Evolutionary conservation across 495 filamentous ascomycete genomes (phyloP), one percentile per base, ranked within the genome.

Genomic region (Beverwykella pulmonaria): DNA sequence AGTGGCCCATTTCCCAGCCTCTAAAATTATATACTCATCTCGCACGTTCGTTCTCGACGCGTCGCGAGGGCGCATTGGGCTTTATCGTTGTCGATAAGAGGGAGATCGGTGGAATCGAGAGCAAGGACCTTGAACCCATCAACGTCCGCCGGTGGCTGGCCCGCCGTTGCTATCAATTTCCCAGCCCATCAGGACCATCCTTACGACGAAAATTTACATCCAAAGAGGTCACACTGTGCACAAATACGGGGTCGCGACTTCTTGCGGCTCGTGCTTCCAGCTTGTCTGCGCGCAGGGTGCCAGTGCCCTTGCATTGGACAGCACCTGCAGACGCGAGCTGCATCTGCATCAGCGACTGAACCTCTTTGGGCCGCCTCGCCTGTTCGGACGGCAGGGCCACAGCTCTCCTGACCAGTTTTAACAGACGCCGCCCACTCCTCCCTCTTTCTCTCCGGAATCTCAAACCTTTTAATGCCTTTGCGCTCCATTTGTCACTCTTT

Each of bases 401-500:
- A 7, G 25, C 60, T 57, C 67, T 65, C 67, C 67, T 65, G 67
- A 58, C 39, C 19, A 53, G 70, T 72, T 67, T 72, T 72, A 72
- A 66, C 70, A 66, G 39, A 27, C 70, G 63, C 70, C 46, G 61
- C 61, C 67, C 67, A 69, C 67, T 69, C 66, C 62, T 48, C 46
- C 36, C 58, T 55, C 32, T 20, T 62, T 66, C 63, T 59, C 63
- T 61, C 48, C 57, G 60, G 59, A 66, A 66, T 46, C 59, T 69
- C 53, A 69, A 61, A 66, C 66, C 53, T 63, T 67, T 73, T 75
- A 66, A 70, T 73, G 53, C 59, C 63, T 74, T 71, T 69, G 53
- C 63, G 67, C 57, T 47, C 69, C 58, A 68, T 70, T 70, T 61
- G 64, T 71, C 64, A 63, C 70, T 75, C 69, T 50, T 69, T 73